Percentiles rank a stretch among this genome's conserved stretches.
phyloP scores from a whole-genome alignment of 257 asterid species.

The Jasminum sambac region DNA sequence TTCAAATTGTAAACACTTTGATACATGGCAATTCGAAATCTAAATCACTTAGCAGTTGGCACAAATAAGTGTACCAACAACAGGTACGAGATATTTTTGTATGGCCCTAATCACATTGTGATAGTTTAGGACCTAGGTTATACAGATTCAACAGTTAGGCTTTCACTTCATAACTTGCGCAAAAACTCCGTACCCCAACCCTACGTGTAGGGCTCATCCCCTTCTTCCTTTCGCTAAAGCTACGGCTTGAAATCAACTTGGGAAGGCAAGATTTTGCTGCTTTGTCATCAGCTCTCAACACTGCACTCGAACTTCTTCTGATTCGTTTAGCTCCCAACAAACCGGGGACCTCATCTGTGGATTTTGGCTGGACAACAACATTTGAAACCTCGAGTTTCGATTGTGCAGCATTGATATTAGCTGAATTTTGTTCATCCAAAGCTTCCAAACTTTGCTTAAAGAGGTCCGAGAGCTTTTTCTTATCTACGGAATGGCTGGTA shows the following conservation, averaged over 20 bases:
- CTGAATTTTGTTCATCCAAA: slow-evolving; percentile 21
- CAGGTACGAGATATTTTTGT: too few species aligned
- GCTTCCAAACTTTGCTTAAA: slow-evolving; percentile 49
- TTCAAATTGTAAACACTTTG: too few species aligned
- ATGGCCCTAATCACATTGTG: background rate
- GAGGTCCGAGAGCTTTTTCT: slow-evolving; percentile 56
- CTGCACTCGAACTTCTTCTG: slow-evolving; percentile 38
- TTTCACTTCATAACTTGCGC: slow-evolving; percentile 30
- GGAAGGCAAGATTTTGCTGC: slow-evolving; percentile 58
- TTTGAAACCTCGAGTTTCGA: slow-evolving; percentile 1
- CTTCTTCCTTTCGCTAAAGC: slow-evolving; percentile 54
- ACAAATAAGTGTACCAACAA: too few species aligned
- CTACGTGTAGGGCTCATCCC: slow-evolving; percentile 31
- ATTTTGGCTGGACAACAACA: slow-evolving; percentile 25
- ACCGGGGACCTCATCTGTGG: slow-evolving; percentile 32
- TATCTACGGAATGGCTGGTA: slow-evolving; percentile 39
- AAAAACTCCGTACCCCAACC: slow-evolving; percentile 21
- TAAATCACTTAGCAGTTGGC: too few species aligned
- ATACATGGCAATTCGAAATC: too few species aligned
- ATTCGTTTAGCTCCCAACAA: slow-evolving; percentile 33
- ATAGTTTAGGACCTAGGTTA: too few species aligned
- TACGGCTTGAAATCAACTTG: slow-evolving; percentile 47
- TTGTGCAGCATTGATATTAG: slow-evolving; percentile 21
- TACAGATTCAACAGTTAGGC: background rate
- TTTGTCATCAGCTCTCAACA: slow-evolving; percentile 21